These are phyloP conservation scores for Fusarium ramigenum DNA, from an alignment of 2,329 filamentous ascomycete species.

Conservation along the genomic window DNA sequence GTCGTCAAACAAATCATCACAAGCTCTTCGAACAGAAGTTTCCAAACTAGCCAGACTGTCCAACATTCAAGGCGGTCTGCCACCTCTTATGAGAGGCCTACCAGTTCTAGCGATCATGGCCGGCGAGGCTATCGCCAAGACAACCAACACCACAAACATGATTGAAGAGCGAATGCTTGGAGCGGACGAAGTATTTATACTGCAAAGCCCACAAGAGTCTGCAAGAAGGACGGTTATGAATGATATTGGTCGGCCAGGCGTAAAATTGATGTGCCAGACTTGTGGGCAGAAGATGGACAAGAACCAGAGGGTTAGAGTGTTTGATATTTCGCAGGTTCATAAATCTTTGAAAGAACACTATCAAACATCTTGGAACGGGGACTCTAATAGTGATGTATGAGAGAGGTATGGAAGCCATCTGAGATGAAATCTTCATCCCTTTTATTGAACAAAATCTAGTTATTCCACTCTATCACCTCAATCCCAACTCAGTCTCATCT, in stretches of 20 bases:
- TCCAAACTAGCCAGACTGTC: slow-evolving; percentile 29
- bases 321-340: rapidly evolving
- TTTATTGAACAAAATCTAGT: background rate
- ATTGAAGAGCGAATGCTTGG: slow-evolving; percentile 33
- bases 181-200: slow-evolving; percentile 7
- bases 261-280: slow-evolving; percentile 6
- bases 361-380: rapidly evolving
- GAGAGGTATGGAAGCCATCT: rapidly evolving
- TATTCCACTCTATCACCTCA: background rate
- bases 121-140: slow-evolving; percentile 25
- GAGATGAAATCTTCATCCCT: rapidly evolving
- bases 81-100: slow-evolving; percentile 29
- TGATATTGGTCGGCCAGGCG: background rate
- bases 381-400: rapidly evolving
- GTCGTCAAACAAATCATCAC: slow-evolving; percentile 4
- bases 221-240: rapidly evolving
- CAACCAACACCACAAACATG: slow-evolving; percentile 10
- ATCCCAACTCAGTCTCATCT: background rate
- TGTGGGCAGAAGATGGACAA: background rate
- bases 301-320: rapidly evolving
- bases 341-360: rapidly evolving
- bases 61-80: slow-evolving; percentile 32
- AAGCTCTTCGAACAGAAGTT: slow-evolving; percentile 20
- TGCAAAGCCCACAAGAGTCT: background rate
- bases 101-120: slow-evolving; percentile 30